Conservation (phyloP, 768 basidiomycete genomes). For the Symmetrospora coprosmae region DNA sequence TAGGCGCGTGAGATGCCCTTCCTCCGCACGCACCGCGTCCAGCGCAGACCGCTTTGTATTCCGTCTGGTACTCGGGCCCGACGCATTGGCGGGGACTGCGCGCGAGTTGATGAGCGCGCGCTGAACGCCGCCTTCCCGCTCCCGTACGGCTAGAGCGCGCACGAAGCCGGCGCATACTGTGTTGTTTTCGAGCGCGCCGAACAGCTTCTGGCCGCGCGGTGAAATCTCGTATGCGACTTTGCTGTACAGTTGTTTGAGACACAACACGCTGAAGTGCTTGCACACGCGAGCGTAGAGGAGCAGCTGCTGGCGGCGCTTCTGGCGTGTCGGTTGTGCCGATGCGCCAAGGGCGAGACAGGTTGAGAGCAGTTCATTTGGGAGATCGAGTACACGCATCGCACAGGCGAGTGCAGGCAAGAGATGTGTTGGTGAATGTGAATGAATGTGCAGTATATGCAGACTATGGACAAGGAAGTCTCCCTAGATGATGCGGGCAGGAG, state of each 20-base stretch:
- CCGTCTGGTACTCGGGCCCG: background rate
- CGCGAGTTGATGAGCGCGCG: background rate
- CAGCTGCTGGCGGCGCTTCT: background rate
- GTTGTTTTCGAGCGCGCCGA: background rate
- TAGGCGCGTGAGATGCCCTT: background rate
- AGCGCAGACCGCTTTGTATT: background rate
- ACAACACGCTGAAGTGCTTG: constrained; percentile 1
- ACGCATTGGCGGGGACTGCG: background rate
- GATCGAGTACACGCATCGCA: no score
- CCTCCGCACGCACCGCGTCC: background rate
- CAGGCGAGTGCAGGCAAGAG: no score
- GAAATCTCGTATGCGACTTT: constrained; percentile 20
- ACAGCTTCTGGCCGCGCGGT: background rate
- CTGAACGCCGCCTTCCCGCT: background rate
- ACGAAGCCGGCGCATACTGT: background rate
- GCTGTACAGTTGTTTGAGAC: constrained; percentile 1
- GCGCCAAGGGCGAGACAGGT: no score
- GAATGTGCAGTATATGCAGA: no score
- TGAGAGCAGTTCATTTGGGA: no score
- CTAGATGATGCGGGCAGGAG: no score
- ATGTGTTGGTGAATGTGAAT: no score
- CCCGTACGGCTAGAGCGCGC: constrained; percentile 8
- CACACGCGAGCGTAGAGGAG: background rate
- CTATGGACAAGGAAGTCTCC: no score
- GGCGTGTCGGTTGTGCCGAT: no score